A percentile compares a stretch with the other conserved stretches of the same genome.
Conservation (phyloP, 805 yeast genomes). For the Metschnikowia colocasiae region DNA sequence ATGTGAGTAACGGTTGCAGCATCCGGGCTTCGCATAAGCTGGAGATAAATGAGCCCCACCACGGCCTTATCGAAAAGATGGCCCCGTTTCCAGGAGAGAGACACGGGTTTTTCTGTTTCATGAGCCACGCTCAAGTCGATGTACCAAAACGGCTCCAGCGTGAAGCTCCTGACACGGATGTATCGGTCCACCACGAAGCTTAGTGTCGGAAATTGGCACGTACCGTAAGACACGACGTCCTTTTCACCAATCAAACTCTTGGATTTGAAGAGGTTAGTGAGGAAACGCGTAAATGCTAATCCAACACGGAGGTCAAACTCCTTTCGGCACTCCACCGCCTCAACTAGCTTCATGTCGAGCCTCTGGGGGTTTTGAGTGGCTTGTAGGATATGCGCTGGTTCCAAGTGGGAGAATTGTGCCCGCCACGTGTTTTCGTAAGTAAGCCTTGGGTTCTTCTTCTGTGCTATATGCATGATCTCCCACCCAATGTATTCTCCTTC, state of each 20-base stretch:
- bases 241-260: conserved; percentile 29
- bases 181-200: conserved; percentile 95
- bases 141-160: conserved; percentile 78
- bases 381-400: conserved; percentile 60
- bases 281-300: conserved; percentile 76
- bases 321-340: conserved; percentile 81
- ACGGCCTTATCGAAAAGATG: conserved; percentile 70
- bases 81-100: conserved; percentile 69
- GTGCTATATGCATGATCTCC: conserved; percentile 64
- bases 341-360: conserved; percentile 65
- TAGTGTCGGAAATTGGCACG: conserved; percentile 93
- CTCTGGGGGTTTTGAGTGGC: conserved; percentile 71
- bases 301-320: conserved; percentile 91
- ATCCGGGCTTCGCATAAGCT: conserved; percentile 53
- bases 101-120: conserved; percentile 31
- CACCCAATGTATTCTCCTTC: conserved; percentile 29
- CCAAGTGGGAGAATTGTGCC: conserved; percentile 86
- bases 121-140: conserved; percentile 52
- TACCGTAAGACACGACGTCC: conserved; percentile 72
- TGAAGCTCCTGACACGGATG: conserved; percentile 65
- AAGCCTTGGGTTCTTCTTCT: conserved; percentile 44
- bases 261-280: conserved; percentile 52
- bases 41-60: conserved; percentile 57
- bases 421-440: conserved; percentile 52
- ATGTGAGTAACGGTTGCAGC: conserved; percentile 50